Percentiles rank a stretch among this genome's conserved stretches.
phyloP scores from a whole-genome alignment of 352 stramenopile species.

The Phytopythium ostracodes region DNA sequence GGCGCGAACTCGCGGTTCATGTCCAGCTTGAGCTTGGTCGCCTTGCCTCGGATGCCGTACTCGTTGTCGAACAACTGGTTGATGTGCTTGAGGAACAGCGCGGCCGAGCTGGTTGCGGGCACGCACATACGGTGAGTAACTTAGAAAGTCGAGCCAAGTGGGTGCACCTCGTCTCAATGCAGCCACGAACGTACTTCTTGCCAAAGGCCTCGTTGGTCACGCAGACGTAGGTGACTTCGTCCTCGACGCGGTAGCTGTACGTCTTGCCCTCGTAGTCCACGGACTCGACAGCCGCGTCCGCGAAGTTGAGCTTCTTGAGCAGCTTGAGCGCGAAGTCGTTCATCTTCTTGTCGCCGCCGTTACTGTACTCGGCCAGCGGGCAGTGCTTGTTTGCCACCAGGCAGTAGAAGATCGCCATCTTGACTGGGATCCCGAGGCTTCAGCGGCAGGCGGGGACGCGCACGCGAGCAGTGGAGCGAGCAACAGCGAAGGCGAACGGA shows the following conservation, averaged over 20 bases:
- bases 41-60: constrained; percentile 84
- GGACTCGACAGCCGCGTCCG: constrained; percentile 68
- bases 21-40: constrained; percentile 85
- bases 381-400: constrained; percentile 81
- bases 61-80: constrained; percentile 83
- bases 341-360: constrained; percentile 82
- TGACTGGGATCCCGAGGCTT: background rate
- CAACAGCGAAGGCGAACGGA: no score
- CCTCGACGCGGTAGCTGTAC: constrained; percentile 85
- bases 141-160: background rate
- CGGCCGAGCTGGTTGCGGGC: constrained; percentile 42
- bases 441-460: background rate
- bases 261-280: constrained; percentile 79
- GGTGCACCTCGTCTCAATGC: background rate
- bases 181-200: constrained; percentile 46
- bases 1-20: constrained; percentile 85
- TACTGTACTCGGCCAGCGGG: constrained; percentile 76
- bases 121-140: background rate
- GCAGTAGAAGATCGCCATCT: constrained; percentile 87
- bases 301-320: constrained; percentile 82
- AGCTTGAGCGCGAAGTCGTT: constrained; percentile 84
- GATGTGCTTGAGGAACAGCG: constrained; percentile 83
- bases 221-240: constrained; percentile 83
- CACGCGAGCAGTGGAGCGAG: background rate
- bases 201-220: constrained; percentile 77